phyloP scores from a whole-genome alignment of 2,329 filamentous ascomycete genomes.

The Fusarium sp. region DNA sequence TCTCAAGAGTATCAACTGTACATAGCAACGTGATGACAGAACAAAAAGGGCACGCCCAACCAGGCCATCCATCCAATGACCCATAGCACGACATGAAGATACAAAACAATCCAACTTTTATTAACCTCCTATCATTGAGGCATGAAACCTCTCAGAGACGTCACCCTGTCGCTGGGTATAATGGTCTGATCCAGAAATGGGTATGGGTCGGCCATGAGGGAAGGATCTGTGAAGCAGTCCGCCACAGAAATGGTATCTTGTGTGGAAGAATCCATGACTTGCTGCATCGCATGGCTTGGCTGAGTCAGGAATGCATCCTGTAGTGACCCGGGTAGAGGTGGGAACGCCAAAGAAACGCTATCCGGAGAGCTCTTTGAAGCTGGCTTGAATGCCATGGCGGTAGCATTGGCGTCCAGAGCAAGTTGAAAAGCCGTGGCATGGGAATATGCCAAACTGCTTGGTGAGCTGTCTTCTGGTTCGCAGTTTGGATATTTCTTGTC shows the following conservation, averaged over 20 bases:
- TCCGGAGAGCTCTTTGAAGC: background rate
- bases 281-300: background rate
- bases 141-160: background rate
- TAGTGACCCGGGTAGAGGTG: background rate
- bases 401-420: background rate
- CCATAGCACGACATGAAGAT: background rate
- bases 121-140: background rate
- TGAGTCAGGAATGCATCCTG: background rate
- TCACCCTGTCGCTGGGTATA: background rate
- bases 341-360: constrained; percentile 9
- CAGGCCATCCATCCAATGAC: background rate
- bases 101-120: background rate
- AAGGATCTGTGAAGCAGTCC: background rate
- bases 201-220: background rate
- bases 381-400: background rate
- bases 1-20: background rate
- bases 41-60: background rate
- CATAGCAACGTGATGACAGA: background rate
- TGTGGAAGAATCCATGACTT: background rate
- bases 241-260: background rate
- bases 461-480: background rate
- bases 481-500: constrained; percentile 9
- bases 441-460: background rate
- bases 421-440: background rate
- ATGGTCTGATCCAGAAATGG: background rate